Evolutionary conservation across 805 yeast species (phyloP).

Genomic region (Myxozyma nipponensis): DNA sequence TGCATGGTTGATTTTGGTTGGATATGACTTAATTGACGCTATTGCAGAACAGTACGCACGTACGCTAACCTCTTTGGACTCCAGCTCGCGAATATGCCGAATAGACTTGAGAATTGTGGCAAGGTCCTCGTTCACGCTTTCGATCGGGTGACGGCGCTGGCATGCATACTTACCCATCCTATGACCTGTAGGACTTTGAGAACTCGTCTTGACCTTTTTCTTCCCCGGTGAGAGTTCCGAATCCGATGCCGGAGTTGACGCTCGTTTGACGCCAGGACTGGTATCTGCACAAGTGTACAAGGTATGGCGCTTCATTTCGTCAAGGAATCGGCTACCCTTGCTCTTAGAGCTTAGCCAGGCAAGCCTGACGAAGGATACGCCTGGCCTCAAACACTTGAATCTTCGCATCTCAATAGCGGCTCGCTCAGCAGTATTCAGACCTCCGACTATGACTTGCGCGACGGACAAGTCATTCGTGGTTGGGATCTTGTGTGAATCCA

Average conservation of each 20-base stretch:
- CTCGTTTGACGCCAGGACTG: background rate
- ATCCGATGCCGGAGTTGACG: background rate
- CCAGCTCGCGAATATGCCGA: constrained; percentile 21
- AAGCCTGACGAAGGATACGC: constrained; percentile 2
- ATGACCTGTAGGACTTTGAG: too few species aligned
- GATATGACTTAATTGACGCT: constrained; percentile 25
- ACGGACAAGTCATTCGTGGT: background rate
- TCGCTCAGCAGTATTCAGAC: constrained; percentile 9
- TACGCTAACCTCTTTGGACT: constrained; percentile 17
- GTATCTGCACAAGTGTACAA: background rate
- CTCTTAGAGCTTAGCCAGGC: constrained; percentile 10
- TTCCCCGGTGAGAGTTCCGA: background rate
- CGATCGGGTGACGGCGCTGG: constrained; percentile 21
- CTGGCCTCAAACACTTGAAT: constrained; percentile 2
- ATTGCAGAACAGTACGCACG: constrained; percentile 28
- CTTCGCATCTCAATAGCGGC: constrained; percentile 19
- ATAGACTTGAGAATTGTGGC: constrained; percentile 3
- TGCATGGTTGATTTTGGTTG: constrained; percentile 13
- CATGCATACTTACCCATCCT: constrained; percentile 14
- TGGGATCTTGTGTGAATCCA: constrained; percentile 5
- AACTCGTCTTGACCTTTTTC: too few species aligned
- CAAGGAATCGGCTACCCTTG: background rate
- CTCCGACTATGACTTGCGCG: constrained; percentile 9
- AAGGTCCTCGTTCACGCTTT: constrained; percentile 16
- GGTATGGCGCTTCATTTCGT: constrained; percentile 2